phyloP scores from a whole-genome alignment of 2,329 filamentous ascomycete genomes.

The Hypomyces perniciosus region DNA sequence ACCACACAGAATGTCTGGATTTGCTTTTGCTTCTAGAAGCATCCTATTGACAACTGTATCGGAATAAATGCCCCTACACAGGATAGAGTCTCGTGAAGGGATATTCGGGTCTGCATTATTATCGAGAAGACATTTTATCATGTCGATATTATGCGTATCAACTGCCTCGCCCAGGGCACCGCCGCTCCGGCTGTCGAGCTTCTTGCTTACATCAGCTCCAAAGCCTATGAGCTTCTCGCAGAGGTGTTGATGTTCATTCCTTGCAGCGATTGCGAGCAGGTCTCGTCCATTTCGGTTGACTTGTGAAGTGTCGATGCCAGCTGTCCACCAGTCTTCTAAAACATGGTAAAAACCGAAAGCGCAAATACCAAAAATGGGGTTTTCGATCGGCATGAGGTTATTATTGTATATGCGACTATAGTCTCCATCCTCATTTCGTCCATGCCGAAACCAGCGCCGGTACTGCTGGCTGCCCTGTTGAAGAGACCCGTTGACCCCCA shows the following conservation, averaged over 20 bases:
- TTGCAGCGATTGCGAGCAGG: slow-evolving; percentile 3
- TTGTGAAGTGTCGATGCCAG: neutral
- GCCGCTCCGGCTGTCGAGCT: neutral
- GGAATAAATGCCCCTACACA: rapidly evolving
- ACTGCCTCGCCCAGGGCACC: neutral
- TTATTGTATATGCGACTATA: too few relatives aligned
- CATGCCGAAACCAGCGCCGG: neutral
- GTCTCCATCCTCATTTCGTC: too few relatives aligned
- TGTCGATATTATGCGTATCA: rapidly evolving
- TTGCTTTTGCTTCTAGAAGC: neutral
- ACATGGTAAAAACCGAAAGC: neutral
- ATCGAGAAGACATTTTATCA: neutral
- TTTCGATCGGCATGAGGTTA: neutral
- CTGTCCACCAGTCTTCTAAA: neutral
- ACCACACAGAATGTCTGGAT: neutral
- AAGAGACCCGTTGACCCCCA: neutral
- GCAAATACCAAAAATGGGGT: neutral
- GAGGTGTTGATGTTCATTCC: neutral
- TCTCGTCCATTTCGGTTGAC: neutral
- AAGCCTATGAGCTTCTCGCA: neutral
- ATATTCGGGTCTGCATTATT: neutral
- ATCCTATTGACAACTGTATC: neutral
- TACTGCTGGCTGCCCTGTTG: neutral
- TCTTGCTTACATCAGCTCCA: neutral
- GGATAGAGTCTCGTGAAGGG: neutral